A percentile compares a stretch with the other conserved stretches of the same genome.
These are phyloP conservation scores for Tolypocladium amazonense DNA, from an alignment of 2,329 filamentous ascomycete species.

Conservation along the genomic window DNA sequence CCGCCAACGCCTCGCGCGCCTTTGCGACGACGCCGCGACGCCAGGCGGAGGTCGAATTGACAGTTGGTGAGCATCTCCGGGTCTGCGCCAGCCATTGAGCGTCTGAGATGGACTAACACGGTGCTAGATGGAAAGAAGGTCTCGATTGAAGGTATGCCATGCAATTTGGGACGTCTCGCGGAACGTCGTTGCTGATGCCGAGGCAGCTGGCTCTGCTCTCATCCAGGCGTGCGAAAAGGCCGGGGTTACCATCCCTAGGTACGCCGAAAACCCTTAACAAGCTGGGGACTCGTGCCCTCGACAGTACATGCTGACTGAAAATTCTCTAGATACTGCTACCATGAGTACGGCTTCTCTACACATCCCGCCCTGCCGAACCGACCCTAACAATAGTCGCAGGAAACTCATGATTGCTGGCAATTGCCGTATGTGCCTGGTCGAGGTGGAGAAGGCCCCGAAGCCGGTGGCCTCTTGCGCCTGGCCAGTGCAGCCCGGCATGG, in stretches of 20 bases:
- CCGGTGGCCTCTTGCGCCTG: conserved; percentile 97
- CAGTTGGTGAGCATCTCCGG: conserved; percentile 54
- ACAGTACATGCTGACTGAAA: conserved; percentile 11
- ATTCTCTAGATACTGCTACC: conserved; percentile 81
- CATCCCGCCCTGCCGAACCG: conserved; percentile 11
- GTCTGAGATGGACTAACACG: conserved; percentile 18
- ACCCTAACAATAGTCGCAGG: conserved; percentile 42
- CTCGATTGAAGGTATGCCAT: conserved; percentile 75
- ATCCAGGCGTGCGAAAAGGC: conserved; percentile 99
- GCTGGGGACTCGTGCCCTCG: background rate
- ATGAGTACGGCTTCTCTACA: conserved; percentile 57
- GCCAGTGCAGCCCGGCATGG: conserved; percentile 98
- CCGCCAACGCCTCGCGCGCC: conserved; percentile 55
- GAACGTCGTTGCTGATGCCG: conserved; percentile 23
- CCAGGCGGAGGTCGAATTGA: conserved; percentile 90
- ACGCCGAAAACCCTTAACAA: conserved; percentile 14
- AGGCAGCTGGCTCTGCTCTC: conserved; percentile 80
- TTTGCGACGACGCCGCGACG: conserved; percentile 74
- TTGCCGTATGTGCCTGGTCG: conserved; percentile 98
- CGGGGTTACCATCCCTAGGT: conserved; percentile 79
- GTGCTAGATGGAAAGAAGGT: conserved; percentile 88
- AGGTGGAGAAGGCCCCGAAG: conserved; percentile 93
- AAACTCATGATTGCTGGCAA: conserved; percentile 99
- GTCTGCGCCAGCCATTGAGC: conserved; percentile 18
- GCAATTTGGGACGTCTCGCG: conserved; percentile 7